Percentiles rank a stretch among this genome's conserved stretches.
phyloP scores from a whole-genome alignment of 2,329 filamentous ascomycete species.

The Colletotrichum costaricense region DNA sequence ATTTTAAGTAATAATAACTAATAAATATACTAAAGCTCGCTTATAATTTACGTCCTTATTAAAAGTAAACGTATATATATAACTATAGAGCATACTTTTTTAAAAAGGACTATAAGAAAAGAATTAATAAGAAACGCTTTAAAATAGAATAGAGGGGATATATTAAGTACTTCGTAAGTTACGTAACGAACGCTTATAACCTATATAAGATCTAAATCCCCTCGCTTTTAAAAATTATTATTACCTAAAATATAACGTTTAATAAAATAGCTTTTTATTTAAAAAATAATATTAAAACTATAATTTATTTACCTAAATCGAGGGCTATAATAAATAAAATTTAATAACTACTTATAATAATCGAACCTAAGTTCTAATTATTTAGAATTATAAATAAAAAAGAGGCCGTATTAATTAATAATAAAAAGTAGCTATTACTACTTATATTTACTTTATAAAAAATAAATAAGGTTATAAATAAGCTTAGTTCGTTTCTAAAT shows the following conservation, averaged over 20 bases:
- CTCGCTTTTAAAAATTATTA: neutral
- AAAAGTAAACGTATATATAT: neutral
- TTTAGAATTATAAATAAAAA: neutral
- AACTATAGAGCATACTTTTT: neutral
- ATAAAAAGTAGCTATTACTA: neutral
- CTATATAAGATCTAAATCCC: neutral
- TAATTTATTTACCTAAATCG: accelerated
- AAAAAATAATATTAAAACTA: neutral
- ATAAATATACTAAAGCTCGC: neutral
- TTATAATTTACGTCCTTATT: neutral
- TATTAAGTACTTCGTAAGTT: neutral
- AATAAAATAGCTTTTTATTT: neutral
- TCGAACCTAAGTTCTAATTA: too few relatives aligned
- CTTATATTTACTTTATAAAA: neutral
- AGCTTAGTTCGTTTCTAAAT: neutral
- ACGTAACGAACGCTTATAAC: neutral
- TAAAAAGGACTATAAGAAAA: too few relatives aligned
- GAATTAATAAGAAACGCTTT: too few relatives aligned
- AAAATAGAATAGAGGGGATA: neutral
- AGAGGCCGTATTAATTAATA: neutral
- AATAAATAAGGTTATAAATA: neutral
- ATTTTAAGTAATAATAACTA: neutral
- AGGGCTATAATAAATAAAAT: neutral
- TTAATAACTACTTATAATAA: neutral
- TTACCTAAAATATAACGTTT: neutral